A percentile compares a stretch with the other conserved stretches of the same genome.
phyloP scores from a whole-genome alignment of 2,329 filamentous ascomycete species.

The Massarina eburnea region DNA sequence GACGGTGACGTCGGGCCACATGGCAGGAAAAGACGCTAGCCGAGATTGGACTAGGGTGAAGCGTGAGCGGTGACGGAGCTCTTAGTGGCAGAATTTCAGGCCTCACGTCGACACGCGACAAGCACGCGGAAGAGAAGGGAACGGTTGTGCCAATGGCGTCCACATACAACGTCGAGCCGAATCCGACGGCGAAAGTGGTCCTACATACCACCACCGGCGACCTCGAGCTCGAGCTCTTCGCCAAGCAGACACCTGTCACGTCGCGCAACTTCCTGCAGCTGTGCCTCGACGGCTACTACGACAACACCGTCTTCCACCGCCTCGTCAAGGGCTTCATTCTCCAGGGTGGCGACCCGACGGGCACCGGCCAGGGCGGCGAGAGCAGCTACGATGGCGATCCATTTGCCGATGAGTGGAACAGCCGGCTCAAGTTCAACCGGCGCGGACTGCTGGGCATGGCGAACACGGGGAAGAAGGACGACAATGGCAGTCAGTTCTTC shows the following conservation, averaged over 20 bases:
- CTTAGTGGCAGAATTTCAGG: constrained; percentile 22
- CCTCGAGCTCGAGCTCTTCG: constrained; percentile 88
- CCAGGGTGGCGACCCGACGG: constrained; percentile 92
- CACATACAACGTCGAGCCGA: constrained; percentile 92
- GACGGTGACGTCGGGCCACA: constrained; percentile 21
- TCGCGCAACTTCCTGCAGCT: constrained; percentile 95
- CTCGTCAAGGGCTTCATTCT: constrained; percentile 89
- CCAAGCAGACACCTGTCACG: constrained; percentile 87
- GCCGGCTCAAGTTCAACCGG: constrained; percentile 87
- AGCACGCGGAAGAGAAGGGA: constrained; percentile 3
- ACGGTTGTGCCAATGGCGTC: constrained; percentile 66
- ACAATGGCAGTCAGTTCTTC: constrained; percentile 97
- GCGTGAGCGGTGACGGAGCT: constrained; percentile 16
- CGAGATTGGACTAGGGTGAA: constrained; percentile 7
- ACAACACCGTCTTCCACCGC: constrained; percentile 90
- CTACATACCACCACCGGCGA: constrained; percentile 89
- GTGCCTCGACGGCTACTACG: constrained; percentile 93
- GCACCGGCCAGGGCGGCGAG: constrained; percentile 87
- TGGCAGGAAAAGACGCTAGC: constrained; percentile 7
- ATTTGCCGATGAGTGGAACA: constrained; percentile 90
- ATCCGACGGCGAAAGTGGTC: constrained; percentile 88
- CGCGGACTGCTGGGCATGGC: constrained; percentile 94
- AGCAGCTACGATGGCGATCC: constrained; percentile 84
- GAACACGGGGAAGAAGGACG: constrained; percentile 74
- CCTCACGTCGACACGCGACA: constrained; percentile 4